Percentiles rank a stretch among this genome's conserved stretches.
phyloP scores from a whole-genome alignment of 371 early-diverging fungal genomes.

The Rhizopus delemar region DNA sequence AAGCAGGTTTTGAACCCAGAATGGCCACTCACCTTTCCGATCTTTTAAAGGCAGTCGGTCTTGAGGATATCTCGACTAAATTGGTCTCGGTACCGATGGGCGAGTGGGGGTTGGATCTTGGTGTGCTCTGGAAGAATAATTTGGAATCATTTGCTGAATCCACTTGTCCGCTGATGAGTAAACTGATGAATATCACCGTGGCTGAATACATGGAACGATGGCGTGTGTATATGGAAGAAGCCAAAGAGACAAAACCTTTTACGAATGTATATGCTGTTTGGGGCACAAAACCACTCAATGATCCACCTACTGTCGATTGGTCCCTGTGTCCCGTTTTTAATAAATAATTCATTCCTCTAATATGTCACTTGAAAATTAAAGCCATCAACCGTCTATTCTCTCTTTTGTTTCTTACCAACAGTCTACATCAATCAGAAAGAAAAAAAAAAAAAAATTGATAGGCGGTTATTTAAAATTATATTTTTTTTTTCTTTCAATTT shows the following conservation, averaged over 20 bases:
- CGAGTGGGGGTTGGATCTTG: slow-evolving; percentile 38
- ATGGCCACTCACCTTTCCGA: slow-evolving; percentile 22
- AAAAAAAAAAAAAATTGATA: no score
- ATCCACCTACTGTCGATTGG: slow-evolving; percentile 16
- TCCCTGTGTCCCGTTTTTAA: slow-evolving; percentile 10
- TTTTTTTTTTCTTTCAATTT: not conserved
- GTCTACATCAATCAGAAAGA: no score
- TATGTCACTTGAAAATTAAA: not conserved
- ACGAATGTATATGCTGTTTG: slow-evolving; percentile 33
- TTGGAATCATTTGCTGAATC: slow-evolving; percentile 30
- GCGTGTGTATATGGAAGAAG: slow-evolving; percentile 18
- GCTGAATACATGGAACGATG: slow-evolving; percentile 18
- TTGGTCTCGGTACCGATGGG: slow-evolving; percentile 34
- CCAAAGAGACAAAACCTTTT: slow-evolving; percentile 23
- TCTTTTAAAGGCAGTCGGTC: slow-evolving; percentile 16
- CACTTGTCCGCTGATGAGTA: slow-evolving; percentile 21
- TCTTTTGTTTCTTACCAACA: not conserved
- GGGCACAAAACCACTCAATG: slow-evolving; percentile 26
- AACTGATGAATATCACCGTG: slow-evolving; percentile 11
- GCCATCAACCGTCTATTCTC: not conserved
- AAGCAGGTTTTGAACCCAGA: slow-evolving; percentile 22
- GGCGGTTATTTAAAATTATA: not conserved
- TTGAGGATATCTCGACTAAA: slow-evolving; percentile 19
- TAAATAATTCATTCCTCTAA: not conserved
- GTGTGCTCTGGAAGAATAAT: slow-evolving; percentile 37